These are phyloP conservation scores for Beauveria varroae DNA, from an alignment of 2,329 filamentous ascomycete species.

Conservation along the genomic window DNA sequence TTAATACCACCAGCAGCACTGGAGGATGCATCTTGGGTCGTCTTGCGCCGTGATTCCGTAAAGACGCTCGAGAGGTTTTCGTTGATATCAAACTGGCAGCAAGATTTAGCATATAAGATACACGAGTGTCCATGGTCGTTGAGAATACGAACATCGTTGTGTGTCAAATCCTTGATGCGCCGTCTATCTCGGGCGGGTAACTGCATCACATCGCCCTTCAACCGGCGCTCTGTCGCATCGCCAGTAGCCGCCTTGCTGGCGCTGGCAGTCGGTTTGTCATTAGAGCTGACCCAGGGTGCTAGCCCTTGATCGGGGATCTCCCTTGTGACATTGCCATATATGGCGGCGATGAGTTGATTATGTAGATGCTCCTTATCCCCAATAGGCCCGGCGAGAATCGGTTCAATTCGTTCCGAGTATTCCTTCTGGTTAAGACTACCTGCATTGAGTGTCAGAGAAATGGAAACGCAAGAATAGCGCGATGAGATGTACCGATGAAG, in stretches of 20 bases:
- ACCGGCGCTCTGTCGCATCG: slow-evolving; percentile 56
- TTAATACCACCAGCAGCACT: slow-evolving; percentile 65
- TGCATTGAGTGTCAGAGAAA: slow-evolving; percentile 22
- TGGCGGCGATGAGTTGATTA: slow-evolving; percentile 59
- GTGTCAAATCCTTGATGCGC: slow-evolving; percentile 56
- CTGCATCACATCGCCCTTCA: slow-evolving; percentile 66
- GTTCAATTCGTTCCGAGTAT: slow-evolving; percentile 51
- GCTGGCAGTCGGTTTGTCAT: slow-evolving; percentile 55
- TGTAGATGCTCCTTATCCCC: slow-evolving; percentile 57
- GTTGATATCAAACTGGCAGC: slow-evolving; percentile 43
- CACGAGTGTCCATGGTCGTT: not conserved
- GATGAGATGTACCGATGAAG: slow-evolving; percentile 43
- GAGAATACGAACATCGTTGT: slow-evolving; percentile 48
- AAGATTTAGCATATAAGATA: not conserved
- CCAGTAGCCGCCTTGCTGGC: slow-evolving; percentile 56
- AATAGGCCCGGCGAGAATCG: slow-evolving; percentile 48
- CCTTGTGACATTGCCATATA: slow-evolving; percentile 61
- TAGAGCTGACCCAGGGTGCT: slow-evolving; percentile 64
- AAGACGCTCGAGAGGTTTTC: slow-evolving; percentile 47
- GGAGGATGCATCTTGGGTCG: slow-evolving; percentile 53
- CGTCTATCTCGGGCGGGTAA: slow-evolving; percentile 58
- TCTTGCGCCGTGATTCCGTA: slow-evolving; percentile 39
- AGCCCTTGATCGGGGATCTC: slow-evolving; percentile 62
- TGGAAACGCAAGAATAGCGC: not conserved
- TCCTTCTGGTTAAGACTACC: slow-evolving; percentile 57